Evolutionary conservation across 306 rosid species (phyloP), one percentile per base, ranked within the genome.

Genomic region (Fagus crenata): DNA sequence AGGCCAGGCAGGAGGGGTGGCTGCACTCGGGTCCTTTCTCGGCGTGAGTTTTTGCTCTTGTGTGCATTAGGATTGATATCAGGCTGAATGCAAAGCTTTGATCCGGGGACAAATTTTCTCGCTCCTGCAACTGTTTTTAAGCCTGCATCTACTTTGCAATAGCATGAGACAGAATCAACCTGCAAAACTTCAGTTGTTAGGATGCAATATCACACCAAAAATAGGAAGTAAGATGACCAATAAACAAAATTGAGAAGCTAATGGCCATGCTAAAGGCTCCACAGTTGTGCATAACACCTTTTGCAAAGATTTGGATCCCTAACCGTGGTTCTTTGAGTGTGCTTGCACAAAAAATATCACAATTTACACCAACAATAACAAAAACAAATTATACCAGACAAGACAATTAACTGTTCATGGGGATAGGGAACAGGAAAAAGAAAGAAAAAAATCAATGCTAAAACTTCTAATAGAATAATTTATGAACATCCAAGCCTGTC

Each of bases 151-250:
- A 96, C 99, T 89, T 89, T 96, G 86, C 99, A 96, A 81, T 92
- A 96, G 86, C 99, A 96, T 28, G 98, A 96, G 37, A 96, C 97
- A 17, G 98, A 96, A 79, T 96, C 99, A 82, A 96, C 99, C 99
- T 96, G 89, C 39, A 75, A 79, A 78, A 81, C 32, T 14, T 67
- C 85, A n/a, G 65, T 58, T 12, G 85, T 89, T 79, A 88, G 82
- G 70, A 75, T 65, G 68, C 79, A 68, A 59, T 32, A 69, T 53
- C 49, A 17, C 7, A n/a, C 36, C 51, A 51, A 61, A 59, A 32
- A 53, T 22, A 54, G 41, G 41, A 35, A 41, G 6, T 32, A 59
- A 8, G 35, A 61, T 41, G 37, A 56, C 49, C 32, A 76, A 61
- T 40, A 64, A 76, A 61, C 35, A 64, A 65, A 51, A 31, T 41